Evolutionary conservation across 768 basidiomycete species (phyloP).

Genomic region (Kwoniella heveanensis): DNA sequence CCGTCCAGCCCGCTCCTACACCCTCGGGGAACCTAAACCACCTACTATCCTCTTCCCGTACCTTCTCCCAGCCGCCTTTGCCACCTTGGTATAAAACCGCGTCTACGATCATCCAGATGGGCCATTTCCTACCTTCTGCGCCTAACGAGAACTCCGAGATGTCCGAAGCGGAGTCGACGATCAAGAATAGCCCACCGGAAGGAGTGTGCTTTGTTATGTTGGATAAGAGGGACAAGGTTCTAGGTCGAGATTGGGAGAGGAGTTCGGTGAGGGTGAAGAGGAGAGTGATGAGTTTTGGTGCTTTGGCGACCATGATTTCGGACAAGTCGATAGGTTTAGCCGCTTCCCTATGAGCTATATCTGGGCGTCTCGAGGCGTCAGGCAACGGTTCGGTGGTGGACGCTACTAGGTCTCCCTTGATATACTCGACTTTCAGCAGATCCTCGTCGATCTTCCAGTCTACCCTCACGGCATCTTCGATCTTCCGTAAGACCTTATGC

Average conservation of each 20-base stretch:
- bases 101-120: slow-evolving; percentile 45
- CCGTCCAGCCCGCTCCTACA: slow-evolving; percentile 43
- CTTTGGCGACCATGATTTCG: slow-evolving; percentile 5
- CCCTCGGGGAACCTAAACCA: slow-evolving; percentile 51
- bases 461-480: slow-evolving; percentile 13
- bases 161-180: slow-evolving; percentile 51
- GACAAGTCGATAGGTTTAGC: slow-evolving; percentile 11
- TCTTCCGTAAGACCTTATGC: slow-evolving; percentile 23
- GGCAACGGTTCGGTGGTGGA: not conserved
- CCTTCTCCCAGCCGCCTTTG: slow-evolving; percentile 38
- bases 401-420: slow-evolving; percentile 28
- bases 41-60: slow-evolving; percentile 40
- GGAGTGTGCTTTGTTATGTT: slow-evolving; percentile 30
- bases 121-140: slow-evolving; percentile 46
- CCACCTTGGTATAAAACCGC: slow-evolving; percentile 19
- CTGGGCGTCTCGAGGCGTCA: not conserved
- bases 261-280: slow-evolving; percentile 55
- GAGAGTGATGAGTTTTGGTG: slow-evolving; percentile 47
- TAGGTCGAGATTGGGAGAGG: slow-evolving; percentile 48
- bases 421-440: slow-evolving; percentile 16
- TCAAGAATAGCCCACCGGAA: slow-evolving; percentile 41
- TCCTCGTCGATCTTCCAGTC: slow-evolving; percentile 19
- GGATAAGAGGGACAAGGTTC: slow-evolving; percentile 37
- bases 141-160: slow-evolving; percentile 45
- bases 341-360: not conserved